Conservation (phyloP, 1,284 basidiomycete genomes). For the Pseudozyma tsukubaensis region DNA sequence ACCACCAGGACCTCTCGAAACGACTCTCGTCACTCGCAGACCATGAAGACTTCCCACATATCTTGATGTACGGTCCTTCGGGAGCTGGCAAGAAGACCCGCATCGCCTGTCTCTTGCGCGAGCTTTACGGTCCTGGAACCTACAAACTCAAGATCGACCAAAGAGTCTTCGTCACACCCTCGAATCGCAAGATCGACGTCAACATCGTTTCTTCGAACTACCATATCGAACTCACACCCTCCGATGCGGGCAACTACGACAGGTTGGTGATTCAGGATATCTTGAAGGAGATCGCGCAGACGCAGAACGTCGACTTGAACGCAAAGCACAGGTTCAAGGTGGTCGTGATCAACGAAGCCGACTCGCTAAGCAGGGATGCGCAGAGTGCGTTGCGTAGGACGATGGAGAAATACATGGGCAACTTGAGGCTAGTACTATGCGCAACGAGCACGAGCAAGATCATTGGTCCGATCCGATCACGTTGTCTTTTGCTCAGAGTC, state of each 20-base stretch:
- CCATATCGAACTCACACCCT: constrained; percentile 97
- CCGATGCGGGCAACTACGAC: constrained; percentile 96
- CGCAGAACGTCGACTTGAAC: constrained; percentile 94
- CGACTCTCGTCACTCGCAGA: constrained; percentile 79
- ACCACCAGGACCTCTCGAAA: constrained; percentile 83
- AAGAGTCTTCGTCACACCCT: constrained; percentile 92
- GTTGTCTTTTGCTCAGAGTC: constrained; percentile 92
- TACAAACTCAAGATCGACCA: constrained; percentile 99
- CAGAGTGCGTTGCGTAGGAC: constrained; percentile 96
- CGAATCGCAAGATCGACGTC: constrained; percentile 92
- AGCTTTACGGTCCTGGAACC: constrained; percentile 90
- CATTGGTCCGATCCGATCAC: constrained; percentile 95
- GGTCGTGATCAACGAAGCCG: constrained; percentile 98
- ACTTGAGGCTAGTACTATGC: constrained; percentile 95
- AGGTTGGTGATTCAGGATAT: constrained; percentile 96
- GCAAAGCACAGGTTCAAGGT: constrained; percentile 98
- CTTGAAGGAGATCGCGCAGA: constrained; percentile 98
- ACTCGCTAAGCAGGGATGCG: constrained; percentile 91
- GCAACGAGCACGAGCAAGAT: constrained; percentile 97
- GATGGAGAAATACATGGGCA: constrained; percentile 99
- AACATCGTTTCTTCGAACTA: constrained; percentile 93
- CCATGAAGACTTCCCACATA: constrained; percentile 87
- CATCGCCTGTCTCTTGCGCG: constrained; percentile 81
- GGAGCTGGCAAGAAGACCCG: constrained; percentile 99
- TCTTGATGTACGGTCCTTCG: constrained; percentile 96